phyloP scores from a whole-genome alignment of 345 rosid species.

The Eucalyptus curtisii region DNA sequence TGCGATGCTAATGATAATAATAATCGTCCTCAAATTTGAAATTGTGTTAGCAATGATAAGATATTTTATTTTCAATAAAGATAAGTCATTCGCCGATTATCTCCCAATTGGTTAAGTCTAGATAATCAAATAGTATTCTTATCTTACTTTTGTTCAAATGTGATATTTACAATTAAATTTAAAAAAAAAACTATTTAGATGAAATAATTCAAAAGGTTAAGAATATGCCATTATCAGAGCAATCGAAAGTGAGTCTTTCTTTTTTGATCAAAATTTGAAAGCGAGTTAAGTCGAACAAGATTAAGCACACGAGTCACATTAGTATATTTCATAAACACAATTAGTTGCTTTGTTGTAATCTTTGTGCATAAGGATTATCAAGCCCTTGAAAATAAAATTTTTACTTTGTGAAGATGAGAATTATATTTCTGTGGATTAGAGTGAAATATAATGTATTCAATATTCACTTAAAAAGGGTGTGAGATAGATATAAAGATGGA shows the following conservation, averaged over 20 bases:
- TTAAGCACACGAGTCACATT: neutral
- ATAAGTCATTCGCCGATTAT: neutral
- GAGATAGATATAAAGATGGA: neutral
- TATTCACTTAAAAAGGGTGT: neutral
- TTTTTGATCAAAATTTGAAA: too few species aligned
- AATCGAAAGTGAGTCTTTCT: too few species aligned
- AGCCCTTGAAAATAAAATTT: neutral
- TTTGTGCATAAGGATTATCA: neutral
- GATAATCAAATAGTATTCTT: neutral
- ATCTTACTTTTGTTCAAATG: neutral
- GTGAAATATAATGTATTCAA: neutral
- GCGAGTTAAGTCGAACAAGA: neutral
- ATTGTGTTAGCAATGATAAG: neutral
- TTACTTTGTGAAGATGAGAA: neutral
- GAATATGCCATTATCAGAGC: rapidly evolving
- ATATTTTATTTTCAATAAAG: neutral
- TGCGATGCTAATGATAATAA: neutral
- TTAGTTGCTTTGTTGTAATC: neutral
- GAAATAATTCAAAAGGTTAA: neutral
- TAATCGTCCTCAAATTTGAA: neutral
- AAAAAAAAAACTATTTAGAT: neutral
- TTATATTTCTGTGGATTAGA: neutral
- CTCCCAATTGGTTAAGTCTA: neutral
- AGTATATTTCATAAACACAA: neutral
- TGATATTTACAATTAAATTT: neutral